Conservation (phyloP, 352 stramenopile species). For the Phytophthora parvispora region DNA sequence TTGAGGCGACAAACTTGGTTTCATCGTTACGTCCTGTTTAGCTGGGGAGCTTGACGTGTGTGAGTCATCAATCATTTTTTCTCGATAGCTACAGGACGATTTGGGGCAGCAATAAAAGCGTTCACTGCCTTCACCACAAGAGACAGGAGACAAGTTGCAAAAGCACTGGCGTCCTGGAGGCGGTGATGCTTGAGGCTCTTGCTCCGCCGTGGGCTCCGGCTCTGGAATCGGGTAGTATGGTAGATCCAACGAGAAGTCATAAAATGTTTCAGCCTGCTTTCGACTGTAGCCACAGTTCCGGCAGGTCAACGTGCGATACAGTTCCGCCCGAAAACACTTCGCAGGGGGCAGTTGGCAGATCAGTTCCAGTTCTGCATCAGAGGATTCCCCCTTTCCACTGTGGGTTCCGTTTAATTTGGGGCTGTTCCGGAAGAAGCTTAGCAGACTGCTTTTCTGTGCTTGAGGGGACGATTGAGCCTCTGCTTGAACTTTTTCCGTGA, state of each 20-base stretch:
- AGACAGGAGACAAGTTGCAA: slow-evolving; percentile 57
- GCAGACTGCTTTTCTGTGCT: slow-evolving; percentile 50
- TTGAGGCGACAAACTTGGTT: slow-evolving; percentile 8
- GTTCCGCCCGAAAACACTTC: slow-evolving; percentile 82
- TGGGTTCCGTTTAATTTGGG: slow-evolving; percentile 16
- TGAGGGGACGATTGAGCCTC: slow-evolving; percentile 31
- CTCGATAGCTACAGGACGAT: slow-evolving; percentile 68
- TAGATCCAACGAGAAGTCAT: slow-evolving; percentile 90
- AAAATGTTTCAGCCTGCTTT: slow-evolving; percentile 85
- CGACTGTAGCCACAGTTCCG: slow-evolving; percentile 81
- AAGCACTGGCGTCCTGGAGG: slow-evolving; percentile 61
- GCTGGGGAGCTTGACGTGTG: slow-evolving; percentile 11
- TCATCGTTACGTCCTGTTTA: slow-evolving; percentile 14
- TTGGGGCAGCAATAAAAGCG: slow-evolving; percentile 72
- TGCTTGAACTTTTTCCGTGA: slow-evolving; percentile 43
- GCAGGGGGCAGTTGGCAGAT: slow-evolving; percentile 70
- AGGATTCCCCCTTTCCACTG: slow-evolving; percentile 15
- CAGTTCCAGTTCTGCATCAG: slow-evolving; percentile 45
- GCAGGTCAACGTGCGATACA: slow-evolving; percentile 85
- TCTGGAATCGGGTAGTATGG: slow-evolving; percentile 47
- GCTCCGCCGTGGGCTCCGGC: slow-evolving; percentile 34
- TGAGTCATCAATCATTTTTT: slow-evolving; percentile 40
- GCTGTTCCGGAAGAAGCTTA: slow-evolving; percentile 72
- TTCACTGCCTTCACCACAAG: slow-evolving; percentile 42
- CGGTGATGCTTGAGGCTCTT: slow-evolving; percentile 42